Conservation (phyloP, 257 asterid genomes). For the Dorcoceras hygrometricum region DNA sequence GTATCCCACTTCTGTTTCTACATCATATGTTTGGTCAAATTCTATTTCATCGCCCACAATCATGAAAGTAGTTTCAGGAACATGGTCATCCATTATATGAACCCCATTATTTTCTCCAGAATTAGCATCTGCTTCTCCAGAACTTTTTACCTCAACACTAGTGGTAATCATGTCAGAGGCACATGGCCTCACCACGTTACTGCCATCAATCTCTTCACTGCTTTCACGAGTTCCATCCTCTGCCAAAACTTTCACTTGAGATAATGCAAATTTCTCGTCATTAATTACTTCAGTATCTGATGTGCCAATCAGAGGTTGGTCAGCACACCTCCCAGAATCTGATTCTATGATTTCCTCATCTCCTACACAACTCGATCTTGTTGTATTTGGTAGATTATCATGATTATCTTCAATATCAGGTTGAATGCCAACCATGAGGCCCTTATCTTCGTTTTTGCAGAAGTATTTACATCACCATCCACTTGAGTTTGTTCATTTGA, state of each 20-base stretch:
- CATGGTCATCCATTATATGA: constrained; percentile 29
- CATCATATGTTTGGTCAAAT: constrained; percentile 29
- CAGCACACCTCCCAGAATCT: constrained; percentile 21
- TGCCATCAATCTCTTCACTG: constrained; percentile 27
- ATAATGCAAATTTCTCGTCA: constrained; percentile 27
- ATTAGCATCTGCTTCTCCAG: constrained; percentile 30
- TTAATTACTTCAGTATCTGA: constrained; percentile 21
- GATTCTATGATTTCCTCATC: constrained; percentile 29
- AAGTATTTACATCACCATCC: constrained; percentile 29
- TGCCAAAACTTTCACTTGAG: constrained; percentile 31
- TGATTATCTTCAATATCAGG: constrained; percentile 21
- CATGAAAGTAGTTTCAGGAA: constrained; percentile 34
- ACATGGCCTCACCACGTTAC: constrained; percentile 15
- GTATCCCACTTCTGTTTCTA: constrained; percentile 28
- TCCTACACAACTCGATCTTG: constrained; percentile 17
- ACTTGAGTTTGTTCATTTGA: constrained; percentile 24
- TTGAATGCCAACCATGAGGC: constrained; percentile 22
- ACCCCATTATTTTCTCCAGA: constrained; percentile 28
- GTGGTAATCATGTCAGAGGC: constrained; percentile 18
- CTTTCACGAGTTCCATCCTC: constrained; percentile 31
- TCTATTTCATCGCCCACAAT: constrained; percentile 39
- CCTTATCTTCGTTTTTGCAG: constrained; percentile 23
- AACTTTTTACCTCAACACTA: constrained; percentile 18
- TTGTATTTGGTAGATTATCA: constrained; percentile 21
- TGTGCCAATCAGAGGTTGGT: constrained; percentile 23